Conservation (phyloP, 192 early-diverging fungal genomes). For the Coemansia aciculifera region DNA sequence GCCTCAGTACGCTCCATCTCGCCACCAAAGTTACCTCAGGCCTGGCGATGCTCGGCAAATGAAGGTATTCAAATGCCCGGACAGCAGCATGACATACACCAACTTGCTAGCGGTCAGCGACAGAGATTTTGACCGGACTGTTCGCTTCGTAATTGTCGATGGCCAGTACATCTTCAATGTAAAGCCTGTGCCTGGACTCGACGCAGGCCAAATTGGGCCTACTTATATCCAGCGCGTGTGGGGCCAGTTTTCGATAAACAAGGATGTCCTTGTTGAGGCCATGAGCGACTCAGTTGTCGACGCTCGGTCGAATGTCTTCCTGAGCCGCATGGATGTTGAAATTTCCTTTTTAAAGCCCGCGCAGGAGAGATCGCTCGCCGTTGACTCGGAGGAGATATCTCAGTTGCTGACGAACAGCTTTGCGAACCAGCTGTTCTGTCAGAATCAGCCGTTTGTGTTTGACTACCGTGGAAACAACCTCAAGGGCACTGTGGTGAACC, state of each 20-base stretch:
- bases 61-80: slow-evolving; percentile 55
- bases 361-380: slow-evolving; percentile 56
- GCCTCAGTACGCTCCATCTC: slow-evolving; percentile 1
- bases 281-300: slow-evolving; percentile 48
- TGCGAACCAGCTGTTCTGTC: slow-evolving; percentile 78
- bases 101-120: slow-evolving; percentile 79
- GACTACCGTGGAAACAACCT: slow-evolving; percentile 82
- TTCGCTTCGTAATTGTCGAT: slow-evolving; percentile 76
- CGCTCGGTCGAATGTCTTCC: slow-evolving; percentile 48
- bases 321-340: slow-evolving; percentile 58
- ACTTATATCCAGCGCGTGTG: slow-evolving; percentile 49
- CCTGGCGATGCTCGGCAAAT: slow-evolving; percentile 36
- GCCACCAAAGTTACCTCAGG: slow-evolving; percentile 9
- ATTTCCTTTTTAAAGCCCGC: slow-evolving; percentile 59
- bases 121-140: slow-evolving; percentile 67
- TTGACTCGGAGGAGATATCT: slow-evolving; percentile 76
- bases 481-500: slow-evolving; percentile 33
- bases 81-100: slow-evolving; percentile 57
- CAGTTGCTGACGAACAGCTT: slow-evolving; percentile 61
- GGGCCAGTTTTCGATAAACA: slow-evolving; percentile 57
- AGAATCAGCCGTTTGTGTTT: slow-evolving; percentile 74
- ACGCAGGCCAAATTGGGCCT: slow-evolving; percentile 38
- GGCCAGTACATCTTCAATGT: slow-evolving; percentile 81
- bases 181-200: slow-evolving; percentile 22
- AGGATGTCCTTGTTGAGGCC: slow-evolving; percentile 59